Conservation (phyloP, 192 early-diverging fungal genomes). For the Oehlia diaphana region DNA sequence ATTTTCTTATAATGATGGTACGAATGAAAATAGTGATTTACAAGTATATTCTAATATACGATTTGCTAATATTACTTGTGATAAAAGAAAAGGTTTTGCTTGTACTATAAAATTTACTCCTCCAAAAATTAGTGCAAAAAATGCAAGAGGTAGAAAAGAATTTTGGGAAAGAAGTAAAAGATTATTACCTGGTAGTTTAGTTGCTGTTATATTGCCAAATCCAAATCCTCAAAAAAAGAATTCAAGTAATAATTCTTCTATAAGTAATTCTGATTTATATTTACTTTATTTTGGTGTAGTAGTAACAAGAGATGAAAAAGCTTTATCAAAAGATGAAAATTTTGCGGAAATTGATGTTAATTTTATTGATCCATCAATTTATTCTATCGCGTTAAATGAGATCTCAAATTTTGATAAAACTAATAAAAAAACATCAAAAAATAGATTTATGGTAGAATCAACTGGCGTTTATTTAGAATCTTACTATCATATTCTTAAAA, state of each 20-base stretch:
- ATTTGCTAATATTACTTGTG: neutral
- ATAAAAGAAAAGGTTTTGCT: neutral
- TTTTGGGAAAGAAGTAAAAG: neutral
- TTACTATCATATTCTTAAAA: slow-evolving; percentile 38
- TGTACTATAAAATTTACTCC: neutral
- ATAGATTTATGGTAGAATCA: slow-evolving; percentile 43
- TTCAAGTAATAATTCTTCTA: neutral
- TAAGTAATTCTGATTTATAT: neutral
- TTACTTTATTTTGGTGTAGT: slow-evolving; percentile 39
- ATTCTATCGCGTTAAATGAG: slow-evolving; percentile 21
- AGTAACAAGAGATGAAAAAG: slow-evolving; percentile 29
- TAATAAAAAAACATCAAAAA: neutral
- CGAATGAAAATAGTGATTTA: neutral
- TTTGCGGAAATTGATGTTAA: slow-evolving; percentile 31
- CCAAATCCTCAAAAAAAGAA: too few relatives aligned
- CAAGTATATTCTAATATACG: neutral
- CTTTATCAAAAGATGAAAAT: slow-evolving; percentile 25
- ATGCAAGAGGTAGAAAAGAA: neutral
- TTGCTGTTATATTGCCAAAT: slow-evolving; percentile 37
- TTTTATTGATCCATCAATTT: slow-evolving; percentile 36
- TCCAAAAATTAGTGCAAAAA: neutral
- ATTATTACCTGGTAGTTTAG: slow-evolving; percentile 34
- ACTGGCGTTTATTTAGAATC: slow-evolving; percentile 36
- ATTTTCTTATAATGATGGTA: too few relatives aligned
- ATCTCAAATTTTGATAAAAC: neutral